phyloP scores from a whole-genome alignment of 305 asterid species.

The Fraxinus dipetala region DNA sequence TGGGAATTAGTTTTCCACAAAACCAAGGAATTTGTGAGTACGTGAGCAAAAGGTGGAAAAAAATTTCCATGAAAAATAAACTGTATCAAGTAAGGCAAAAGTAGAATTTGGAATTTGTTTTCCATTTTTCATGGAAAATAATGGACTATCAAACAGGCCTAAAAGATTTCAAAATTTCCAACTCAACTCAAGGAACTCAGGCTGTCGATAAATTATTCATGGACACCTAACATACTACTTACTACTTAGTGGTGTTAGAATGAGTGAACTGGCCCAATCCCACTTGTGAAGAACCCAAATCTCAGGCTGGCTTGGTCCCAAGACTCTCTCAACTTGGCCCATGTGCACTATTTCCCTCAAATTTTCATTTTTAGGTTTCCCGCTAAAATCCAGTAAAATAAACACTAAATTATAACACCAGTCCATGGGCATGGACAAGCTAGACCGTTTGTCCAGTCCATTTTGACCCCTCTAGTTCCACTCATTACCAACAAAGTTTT shows the following conservation, averaged over 20 bases:
- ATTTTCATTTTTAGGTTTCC: neutral
- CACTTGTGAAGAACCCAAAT: neutral
- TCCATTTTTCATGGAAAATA: too few species aligned
- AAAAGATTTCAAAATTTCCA: neutral
- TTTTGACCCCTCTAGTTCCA: neutral
- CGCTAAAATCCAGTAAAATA: neutral
- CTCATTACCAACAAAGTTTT: neutral
- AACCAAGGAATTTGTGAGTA: too few species aligned
- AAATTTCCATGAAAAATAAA: too few species aligned
- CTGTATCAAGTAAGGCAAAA: too few species aligned
- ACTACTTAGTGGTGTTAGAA: neutral
- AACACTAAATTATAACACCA: neutral
- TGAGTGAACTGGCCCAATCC: neutral
- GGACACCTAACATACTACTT: neutral
- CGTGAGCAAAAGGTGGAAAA: too few species aligned
- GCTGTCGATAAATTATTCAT: neutral
- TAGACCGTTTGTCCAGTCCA: neutral
- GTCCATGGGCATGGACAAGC: neutral
- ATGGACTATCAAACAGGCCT: too few species aligned
- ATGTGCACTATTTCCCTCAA: neutral
- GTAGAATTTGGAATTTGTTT: too few species aligned
- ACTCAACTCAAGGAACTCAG: neutral
- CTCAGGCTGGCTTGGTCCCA: neutral
- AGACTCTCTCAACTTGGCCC: neutral
- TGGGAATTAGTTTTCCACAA: too few species aligned